phyloP scores from a whole-genome alignment of 192 early-diverging fungal genomes.

The Gaertneriomyces semiglobifer region DNA sequence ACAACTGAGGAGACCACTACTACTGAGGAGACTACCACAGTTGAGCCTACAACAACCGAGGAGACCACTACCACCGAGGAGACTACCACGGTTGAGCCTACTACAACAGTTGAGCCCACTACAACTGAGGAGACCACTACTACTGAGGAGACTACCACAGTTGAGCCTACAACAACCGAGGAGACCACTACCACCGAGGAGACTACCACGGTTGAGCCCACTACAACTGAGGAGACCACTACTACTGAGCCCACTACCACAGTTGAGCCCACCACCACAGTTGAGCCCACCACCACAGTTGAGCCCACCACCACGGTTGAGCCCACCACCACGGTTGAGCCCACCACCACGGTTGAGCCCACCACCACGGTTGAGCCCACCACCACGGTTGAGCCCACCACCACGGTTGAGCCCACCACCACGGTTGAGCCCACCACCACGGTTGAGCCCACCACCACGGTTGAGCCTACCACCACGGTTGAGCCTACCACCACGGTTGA shows the following conservation, averaged over 20 bases:
- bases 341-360: neutral
- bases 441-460: constrained; percentile 6
- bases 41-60: neutral
- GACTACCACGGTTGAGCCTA: neutral
- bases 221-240: constrained; percentile 5
- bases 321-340: constrained; percentile 11
- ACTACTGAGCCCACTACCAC: no score
- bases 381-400: constrained; percentile 13
- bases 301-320: constrained; percentile 5
- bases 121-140: constrained; percentile 3
- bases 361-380: constrained; percentile 14
- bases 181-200: constrained; percentile 16
- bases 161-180: neutral
- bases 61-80: constrained; percentile 9
- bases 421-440: constrained; percentile 20
- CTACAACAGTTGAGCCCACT: neutral
- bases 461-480: neutral
- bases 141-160: neutral
- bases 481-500: neutral
- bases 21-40: constrained; percentile 7
- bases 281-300: constrained; percentile 4
- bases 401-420: constrained; percentile 10
- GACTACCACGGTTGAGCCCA: constrained; percentile 7
- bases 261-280: neutral
- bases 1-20: constrained; percentile 12